These are phyloP conservation scores for Theileria sp. DNA, from an alignment of 169 alveolate genomes.

Conservation along the genomic window DNA sequence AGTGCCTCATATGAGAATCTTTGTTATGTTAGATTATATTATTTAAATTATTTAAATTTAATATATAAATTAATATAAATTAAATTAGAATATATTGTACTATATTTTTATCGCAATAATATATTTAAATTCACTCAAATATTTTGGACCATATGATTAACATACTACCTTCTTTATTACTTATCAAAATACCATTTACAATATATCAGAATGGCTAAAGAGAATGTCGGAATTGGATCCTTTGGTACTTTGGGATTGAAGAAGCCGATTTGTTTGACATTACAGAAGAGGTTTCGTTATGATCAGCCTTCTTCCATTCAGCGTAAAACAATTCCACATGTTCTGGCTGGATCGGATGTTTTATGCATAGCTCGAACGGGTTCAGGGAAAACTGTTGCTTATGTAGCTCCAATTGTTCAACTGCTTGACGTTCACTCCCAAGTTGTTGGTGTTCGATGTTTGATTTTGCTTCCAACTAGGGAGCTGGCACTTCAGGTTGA, in stretches of 20 bases:
- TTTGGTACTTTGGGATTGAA: conserved; percentile 75
- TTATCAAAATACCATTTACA: not conserved
- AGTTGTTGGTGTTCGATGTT: conserved; percentile 90
- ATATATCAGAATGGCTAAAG: conserved; percentile 17
- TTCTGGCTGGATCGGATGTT: conserved; percentile 87
- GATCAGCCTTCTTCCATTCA: conserved; percentile 93
- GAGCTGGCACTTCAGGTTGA: conserved; percentile 90
- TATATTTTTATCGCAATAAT: not conserved
- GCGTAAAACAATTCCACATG: conserved; percentile 89
- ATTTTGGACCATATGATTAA: not conserved
- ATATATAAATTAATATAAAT: too few relatives aligned
- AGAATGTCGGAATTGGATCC: conserved; percentile 63
- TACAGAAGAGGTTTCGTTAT: conserved; percentile 65
- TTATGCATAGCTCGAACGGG: conserved; percentile 95
- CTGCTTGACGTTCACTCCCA: conserved; percentile 86
- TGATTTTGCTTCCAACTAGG: conserved; percentile 91
- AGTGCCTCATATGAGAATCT: not conserved
- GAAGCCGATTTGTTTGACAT: conserved; percentile 67
- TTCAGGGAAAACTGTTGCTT: conserved; percentile 94
- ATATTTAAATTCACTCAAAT: not conserved
- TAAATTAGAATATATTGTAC: not conserved
- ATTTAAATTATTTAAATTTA: not conserved
- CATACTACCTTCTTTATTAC: not conserved
- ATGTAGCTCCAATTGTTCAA: conserved; percentile 89
- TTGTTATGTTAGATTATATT: too few relatives aligned